Evolutionary conservation across 148 eudicot species (phyloP), one percentile per base, ranked within the genome.

Genomic region (Simmondsia chinensis): DNA sequence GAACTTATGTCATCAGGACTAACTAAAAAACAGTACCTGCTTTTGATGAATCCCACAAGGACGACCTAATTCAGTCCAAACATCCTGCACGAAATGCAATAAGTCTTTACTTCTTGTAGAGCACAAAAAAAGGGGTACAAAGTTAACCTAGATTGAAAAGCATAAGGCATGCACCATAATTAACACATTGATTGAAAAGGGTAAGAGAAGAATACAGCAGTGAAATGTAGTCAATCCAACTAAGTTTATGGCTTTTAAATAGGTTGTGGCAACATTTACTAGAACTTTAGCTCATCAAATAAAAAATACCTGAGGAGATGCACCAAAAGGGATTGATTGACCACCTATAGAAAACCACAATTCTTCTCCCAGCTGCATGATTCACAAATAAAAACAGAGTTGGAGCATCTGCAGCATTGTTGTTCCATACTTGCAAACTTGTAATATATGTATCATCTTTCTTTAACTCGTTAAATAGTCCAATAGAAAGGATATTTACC

Each of bases 21-120:
- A n/a, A n/a, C n/a, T n/a, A n/a, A n/a, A n/a, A 13, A 27, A 16
- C 18, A 21, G 20, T 64, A 81, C 97, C 99, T 91, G 94, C 57
- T 91, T 91, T 53, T 86, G 99, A 66, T 91, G 80, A 61, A 91
- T 75, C 39, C 89, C 94, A 64, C 95, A 77, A 7, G 99, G 99
- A 15, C 94, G 89, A 19, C 99, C 99, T 50, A 91, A 73, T 34
- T 85, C 95, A 48, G 83, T 76, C 99, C 95, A 86, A 27, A 86
- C 79, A 62, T 91, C 99, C 99, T 91, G 73, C 59, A 57, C 54
- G 44, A 45, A 21, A 32, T 5, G 34, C 17, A 45, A 14, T 46
- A 55, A 8, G 32, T 10, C 32, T 45, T 1, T 7, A 51, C 16
- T 15, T 38, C 9, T 21, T 20, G 26, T 21, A 0, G 28, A n/a